These are phyloP conservation scores for Botryosphaeria dothidea DNA, from an alignment of 2,329 filamentous ascomycete genomes.

Conservation along the genomic window DNA sequence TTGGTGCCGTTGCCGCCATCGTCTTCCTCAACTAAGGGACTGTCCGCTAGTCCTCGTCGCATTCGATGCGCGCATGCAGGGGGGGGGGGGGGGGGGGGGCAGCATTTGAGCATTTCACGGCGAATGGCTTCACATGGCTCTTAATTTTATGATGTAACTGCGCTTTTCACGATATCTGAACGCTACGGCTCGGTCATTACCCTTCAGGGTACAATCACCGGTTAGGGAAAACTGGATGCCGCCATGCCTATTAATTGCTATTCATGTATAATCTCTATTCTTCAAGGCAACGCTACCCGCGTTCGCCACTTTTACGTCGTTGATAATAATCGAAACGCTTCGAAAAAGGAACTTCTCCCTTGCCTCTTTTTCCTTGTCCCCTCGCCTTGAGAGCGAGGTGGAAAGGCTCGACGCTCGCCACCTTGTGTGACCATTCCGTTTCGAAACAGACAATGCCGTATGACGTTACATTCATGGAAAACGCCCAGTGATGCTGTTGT, in stretches of 20 bases:
- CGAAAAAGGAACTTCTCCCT: too few relatives aligned
- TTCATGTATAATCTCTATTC: constrained; percentile 9
- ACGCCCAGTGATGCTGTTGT: neutral
- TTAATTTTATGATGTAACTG: constrained; percentile 9
- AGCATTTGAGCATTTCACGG: constrained; percentile 10
- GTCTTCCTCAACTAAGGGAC: constrained; percentile 40
- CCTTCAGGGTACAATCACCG: neutral
- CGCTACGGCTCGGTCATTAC: neutral
- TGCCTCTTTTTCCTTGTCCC: neutral
- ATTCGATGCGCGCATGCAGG: too few relatives aligned
- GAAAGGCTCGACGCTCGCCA: neutral
- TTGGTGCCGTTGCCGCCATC: constrained; percentile 43
- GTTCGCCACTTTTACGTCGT: neutral
- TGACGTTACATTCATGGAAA: neutral
- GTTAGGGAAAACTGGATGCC: neutral
- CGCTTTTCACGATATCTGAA: neutral
- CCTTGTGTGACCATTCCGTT: neutral
- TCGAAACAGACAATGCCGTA: neutral
- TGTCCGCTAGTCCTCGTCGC: neutral
- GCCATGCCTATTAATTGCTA: neutral
- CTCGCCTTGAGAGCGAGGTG: too few relatives aligned
- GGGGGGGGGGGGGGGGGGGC: too few relatives aligned
- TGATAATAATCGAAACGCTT: constrained; percentile 4
- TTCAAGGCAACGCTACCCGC: neutral
- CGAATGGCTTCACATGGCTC: constrained; percentile 11